These are phyloP conservation scores for Pseudozyma tsukubaensis DNA, from an alignment of 1,284 basidiomycete genomes.

Conservation along the genomic window DNA sequence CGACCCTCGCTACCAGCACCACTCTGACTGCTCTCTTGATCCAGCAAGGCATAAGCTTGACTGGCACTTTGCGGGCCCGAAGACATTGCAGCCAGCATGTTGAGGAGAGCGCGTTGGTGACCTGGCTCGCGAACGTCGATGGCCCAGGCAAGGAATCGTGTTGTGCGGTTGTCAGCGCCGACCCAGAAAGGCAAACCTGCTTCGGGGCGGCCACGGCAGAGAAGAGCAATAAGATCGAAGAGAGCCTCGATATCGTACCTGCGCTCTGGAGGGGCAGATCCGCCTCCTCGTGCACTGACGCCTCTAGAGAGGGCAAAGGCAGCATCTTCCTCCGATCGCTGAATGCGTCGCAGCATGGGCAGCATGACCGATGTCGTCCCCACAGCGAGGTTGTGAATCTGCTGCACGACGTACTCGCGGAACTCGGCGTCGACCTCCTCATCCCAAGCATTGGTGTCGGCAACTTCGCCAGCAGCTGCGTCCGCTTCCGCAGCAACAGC, in stretches of 20 bases:
- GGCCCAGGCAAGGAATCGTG: constrained; percentile 67
- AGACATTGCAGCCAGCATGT: constrained; percentile 65
- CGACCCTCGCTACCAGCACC: constrained; percentile 53
- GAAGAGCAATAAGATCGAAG: constrained; percentile 62
- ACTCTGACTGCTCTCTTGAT: constrained; percentile 39
- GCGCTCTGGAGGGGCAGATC: constrained; percentile 58
- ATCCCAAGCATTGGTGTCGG: constrained; percentile 63
- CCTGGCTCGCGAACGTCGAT: constrained; percentile 65
- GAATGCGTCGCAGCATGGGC: constrained; percentile 63
- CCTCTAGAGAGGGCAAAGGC: constrained; percentile 58
- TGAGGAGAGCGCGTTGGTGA: constrained; percentile 65
- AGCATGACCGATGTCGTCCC: constrained; percentile 57
- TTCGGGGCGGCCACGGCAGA: constrained; percentile 61
- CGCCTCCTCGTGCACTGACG: constrained; percentile 17
- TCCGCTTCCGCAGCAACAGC: constrained; percentile 53
- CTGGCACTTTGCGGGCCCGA: constrained; percentile 64
- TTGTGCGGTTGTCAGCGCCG: constrained; percentile 70
- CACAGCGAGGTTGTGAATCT: constrained; percentile 59
- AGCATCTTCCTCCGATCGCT: constrained; percentile 66
- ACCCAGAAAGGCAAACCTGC: constrained; percentile 63
- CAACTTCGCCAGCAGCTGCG: constrained; percentile 49
- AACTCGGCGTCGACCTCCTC: constrained; percentile 67
- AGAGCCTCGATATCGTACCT: constrained; percentile 68
- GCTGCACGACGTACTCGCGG: constrained; percentile 64
- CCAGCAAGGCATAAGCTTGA: constrained; percentile 62